Conservation (phyloP, 75 land plant species). For the Cunninghamia lanceolata region DNA sequence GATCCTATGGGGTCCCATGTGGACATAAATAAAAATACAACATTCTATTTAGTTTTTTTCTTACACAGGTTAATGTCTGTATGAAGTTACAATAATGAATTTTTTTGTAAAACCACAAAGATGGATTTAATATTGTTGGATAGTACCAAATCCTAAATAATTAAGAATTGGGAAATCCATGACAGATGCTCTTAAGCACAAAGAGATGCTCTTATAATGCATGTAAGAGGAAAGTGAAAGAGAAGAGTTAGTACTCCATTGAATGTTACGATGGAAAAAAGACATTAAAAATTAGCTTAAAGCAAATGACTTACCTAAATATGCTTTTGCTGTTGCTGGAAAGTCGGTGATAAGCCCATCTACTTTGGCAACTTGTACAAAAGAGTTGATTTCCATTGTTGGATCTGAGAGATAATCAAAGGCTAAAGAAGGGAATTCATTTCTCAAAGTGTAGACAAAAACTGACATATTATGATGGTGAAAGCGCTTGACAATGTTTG, state of each 20-base stretch:
- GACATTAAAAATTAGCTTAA: neutral
- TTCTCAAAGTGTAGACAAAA: slow-evolving; percentile 43
- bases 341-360: slow-evolving; percentile 81
- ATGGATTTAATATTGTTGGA: no score
- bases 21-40: no score
- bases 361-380: slow-evolving; percentile 27
- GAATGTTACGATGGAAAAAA: neutral
- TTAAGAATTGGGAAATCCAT: neutral
- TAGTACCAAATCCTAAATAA: neutral
- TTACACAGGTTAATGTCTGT: no score
- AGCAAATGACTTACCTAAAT: slow-evolving; percentile 41
- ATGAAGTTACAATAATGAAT: no score
- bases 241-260: neutral
- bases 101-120: neutral
- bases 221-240: neutral
- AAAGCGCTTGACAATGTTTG: slow-evolving; percentile 45
- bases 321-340: slow-evolving; percentile 65
- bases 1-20: no score
- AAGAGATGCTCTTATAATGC: neutral
- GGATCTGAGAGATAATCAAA: slow-evolving; percentile 76
- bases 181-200: neutral
- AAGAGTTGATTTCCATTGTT: slow-evolving; percentile 48
- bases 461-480: slow-evolving; percentile 68
- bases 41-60: no score
- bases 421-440: slow-evolving; percentile 49